A percentile compares a stretch with the other conserved stretches of the same genome.
phyloP scores from a whole-genome alignment of 2,329 filamentous ascomycete genomes.

The Venturia aucupariae region DNA sequence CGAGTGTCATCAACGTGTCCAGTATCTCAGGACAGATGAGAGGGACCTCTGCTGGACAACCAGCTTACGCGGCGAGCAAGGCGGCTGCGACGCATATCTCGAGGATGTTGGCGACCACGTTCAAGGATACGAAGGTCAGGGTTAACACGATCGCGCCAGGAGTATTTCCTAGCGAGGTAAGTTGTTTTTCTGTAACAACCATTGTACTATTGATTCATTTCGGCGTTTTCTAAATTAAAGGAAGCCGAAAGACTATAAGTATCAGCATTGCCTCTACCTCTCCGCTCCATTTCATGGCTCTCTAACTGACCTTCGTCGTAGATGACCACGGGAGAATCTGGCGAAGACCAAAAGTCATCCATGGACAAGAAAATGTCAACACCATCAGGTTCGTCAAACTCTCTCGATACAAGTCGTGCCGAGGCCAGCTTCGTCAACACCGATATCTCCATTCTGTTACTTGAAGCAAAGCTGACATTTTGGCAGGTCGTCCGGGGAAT shows the following conservation, averaged over 20 bases:
- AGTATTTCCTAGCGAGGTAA: slow-evolving; percentile 59
- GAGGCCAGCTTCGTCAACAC: background rate
- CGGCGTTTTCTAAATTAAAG: no score
- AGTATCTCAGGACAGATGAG: slow-evolving; percentile 69
- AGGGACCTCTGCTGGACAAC: slow-evolving; percentile 60
- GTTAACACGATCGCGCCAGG: slow-evolving; percentile 13
- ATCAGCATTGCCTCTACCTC: background rate
- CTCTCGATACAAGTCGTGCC: no score
- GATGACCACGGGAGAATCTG: slow-evolving; percentile 40
- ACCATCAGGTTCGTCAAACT: slow-evolving; percentile 23
- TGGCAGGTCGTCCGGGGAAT: slow-evolving; percentile 26
- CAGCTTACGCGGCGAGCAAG: slow-evolving; percentile 72
- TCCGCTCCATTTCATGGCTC: background rate
- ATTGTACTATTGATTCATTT: background rate
- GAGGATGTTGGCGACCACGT: slow-evolving; percentile 59
- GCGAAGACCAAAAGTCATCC: slow-evolving; percentile 38
- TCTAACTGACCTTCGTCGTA: background rate
- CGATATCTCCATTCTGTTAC: slow-evolving; percentile 11
- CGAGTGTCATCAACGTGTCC: slow-evolving; percentile 62
- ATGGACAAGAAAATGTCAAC: slow-evolving; percentile 35
- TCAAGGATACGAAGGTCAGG: slow-evolving; percentile 37
- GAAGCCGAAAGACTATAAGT: background rate
- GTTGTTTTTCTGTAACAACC: background rate
- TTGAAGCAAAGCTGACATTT: background rate
- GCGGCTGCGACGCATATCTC: slow-evolving; percentile 63